These are phyloP conservation scores for Gloeostereum incarnatum DNA, from an alignment of 768 basidiomycete species.

Conservation along the genomic window DNA sequence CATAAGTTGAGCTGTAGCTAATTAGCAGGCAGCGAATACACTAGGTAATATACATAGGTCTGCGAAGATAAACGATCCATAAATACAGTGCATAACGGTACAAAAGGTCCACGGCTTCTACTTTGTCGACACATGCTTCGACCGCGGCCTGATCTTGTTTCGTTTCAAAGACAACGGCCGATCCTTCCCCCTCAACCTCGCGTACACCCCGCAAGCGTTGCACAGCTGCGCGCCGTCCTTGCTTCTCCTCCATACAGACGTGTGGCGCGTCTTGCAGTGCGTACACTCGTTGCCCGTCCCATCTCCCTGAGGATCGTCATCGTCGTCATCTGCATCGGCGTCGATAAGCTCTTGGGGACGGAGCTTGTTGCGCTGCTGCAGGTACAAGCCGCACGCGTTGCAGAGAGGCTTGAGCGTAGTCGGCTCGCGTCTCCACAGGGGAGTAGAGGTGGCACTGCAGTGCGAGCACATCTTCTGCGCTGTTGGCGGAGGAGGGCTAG, in stretches of 20 bases:
- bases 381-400: constrained; percentile 11
- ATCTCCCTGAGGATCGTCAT: constrained; percentile 3
- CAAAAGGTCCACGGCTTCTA: too few relatives aligned
- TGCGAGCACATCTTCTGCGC: constrained; percentile 6
- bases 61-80: too few relatives aligned
- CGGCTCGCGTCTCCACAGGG: constrained; percentile 9
- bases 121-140: too few relatives aligned
- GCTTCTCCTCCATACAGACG: constrained; percentile 10
- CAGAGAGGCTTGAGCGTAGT: constrained; percentile 8
- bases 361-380: constrained; percentile 10
- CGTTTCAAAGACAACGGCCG: constrained; percentile 8
- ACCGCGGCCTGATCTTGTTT: constrained; percentile 10
- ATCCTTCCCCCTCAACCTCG: constrained; percentile 7
- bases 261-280: constrained; percentile 8
- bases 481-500: background rate
- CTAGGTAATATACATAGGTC: too few relatives aligned
- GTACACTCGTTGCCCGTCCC: constrained; percentile 6
- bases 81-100: too few relatives aligned
- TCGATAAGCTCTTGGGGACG: constrained; percentile 11
- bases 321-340: constrained; percentile 7
- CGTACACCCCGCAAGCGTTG: constrained; percentile 10
- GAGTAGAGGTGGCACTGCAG: constrained; percentile 10
- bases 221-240: constrained; percentile 10
- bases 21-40: too few relatives aligned
- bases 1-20: too few relatives aligned